Conservation (phyloP, 352 stramenopile species). For the Phytopythium mirpurense region DNA sequence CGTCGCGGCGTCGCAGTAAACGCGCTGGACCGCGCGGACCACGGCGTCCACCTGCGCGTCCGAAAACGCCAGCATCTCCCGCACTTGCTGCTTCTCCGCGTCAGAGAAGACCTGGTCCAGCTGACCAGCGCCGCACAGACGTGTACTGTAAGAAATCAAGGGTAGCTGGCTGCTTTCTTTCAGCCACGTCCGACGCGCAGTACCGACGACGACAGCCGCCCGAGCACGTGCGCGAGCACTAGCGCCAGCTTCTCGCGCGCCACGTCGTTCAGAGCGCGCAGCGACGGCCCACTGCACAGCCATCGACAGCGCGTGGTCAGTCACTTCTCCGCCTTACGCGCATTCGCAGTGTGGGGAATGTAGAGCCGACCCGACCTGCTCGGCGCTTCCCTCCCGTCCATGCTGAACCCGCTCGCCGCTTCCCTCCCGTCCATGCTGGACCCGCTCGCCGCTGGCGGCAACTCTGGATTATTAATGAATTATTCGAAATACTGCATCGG, state of each 20-base stretch:
- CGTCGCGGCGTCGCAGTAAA: slow-evolving; percentile 38
- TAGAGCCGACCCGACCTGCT: too few relatives aligned
- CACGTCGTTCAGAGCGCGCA: slow-evolving; percentile 36
- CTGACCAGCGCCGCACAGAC: neutral
- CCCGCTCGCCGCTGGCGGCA: too few relatives aligned
- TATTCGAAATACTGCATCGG: too few relatives aligned
- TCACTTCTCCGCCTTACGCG: neutral
- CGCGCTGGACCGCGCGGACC: slow-evolving; percentile 17
- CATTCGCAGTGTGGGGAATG: too few relatives aligned
- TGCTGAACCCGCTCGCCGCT: too few relatives aligned
- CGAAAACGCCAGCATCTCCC: slow-evolving; percentile 36
- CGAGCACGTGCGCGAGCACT: slow-evolving; percentile 49
- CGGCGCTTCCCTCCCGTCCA: neutral
- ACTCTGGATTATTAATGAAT: too few relatives aligned
- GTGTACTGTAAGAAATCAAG: too few relatives aligned
- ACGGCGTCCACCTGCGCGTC: slow-evolving; percentile 31
- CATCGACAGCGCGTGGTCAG: neutral
- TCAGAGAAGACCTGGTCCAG: slow-evolving; percentile 31
- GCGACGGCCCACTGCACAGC: neutral
- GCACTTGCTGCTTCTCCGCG: slow-evolving; percentile 40
- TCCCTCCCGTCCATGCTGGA: too few relatives aligned
- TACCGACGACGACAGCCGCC: slow-evolving; percentile 36
- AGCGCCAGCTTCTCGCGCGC: slow-evolving; percentile 40
- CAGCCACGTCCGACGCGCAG: slow-evolving; percentile 28
- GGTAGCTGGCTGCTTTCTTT: too few relatives aligned